These are phyloP conservation scores for Sphaerulina vaccinii DNA, from an alignment of 2,329 filamentous ascomycete species.

Conservation along the genomic window DNA sequence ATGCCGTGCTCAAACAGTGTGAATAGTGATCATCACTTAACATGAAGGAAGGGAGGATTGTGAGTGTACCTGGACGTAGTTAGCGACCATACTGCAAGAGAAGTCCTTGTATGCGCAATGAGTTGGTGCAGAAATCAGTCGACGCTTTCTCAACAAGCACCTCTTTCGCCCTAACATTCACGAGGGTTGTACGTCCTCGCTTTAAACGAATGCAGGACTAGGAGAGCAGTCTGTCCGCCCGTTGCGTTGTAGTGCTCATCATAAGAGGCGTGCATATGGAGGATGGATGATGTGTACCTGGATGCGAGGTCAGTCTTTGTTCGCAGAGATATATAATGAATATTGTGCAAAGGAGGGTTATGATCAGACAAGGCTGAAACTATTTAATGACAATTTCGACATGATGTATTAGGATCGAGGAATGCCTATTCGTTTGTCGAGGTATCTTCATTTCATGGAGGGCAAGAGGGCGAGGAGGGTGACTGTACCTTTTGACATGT, in stretches of 20 bases:
- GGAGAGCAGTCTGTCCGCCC: conserved; percentile 65
- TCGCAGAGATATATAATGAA: conserved; percentile 12
- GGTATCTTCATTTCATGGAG: conserved; percentile 55
- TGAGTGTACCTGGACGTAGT: conserved; percentile 25
- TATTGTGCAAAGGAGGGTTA: conserved; percentile 25
- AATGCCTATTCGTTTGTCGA: conserved; percentile 63
- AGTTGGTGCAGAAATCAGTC: conserved; percentile 50
- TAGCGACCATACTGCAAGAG: conserved; percentile 15
- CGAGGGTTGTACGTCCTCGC: conserved; percentile 64
- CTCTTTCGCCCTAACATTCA: conserved; percentile 53
- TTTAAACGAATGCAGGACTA: conserved; percentile 51
- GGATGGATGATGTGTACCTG: conserved; percentile 25
- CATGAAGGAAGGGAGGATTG: neutral
- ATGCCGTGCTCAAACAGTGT: conserved; percentile 66
- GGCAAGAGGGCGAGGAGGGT: neutral
- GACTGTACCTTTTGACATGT: conserved; percentile 24
- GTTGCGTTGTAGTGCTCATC: conserved; percentile 67
- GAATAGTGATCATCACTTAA: conserved; percentile 66
- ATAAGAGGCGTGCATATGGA: conserved; percentile 41
- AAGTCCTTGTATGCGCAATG: conserved; percentile 1
- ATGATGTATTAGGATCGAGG: conserved; percentile 64
- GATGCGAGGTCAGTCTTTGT: conserved; percentile 35
- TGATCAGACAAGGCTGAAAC: conserved; percentile 71
- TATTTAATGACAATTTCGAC: conserved; percentile 61
- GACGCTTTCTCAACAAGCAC: conserved; percentile 70